These are phyloP conservation scores for Aspergillus bombycis DNA, from an alignment of 2,329 filamentous ascomycete genomes.

Conservation along the genomic window DNA sequence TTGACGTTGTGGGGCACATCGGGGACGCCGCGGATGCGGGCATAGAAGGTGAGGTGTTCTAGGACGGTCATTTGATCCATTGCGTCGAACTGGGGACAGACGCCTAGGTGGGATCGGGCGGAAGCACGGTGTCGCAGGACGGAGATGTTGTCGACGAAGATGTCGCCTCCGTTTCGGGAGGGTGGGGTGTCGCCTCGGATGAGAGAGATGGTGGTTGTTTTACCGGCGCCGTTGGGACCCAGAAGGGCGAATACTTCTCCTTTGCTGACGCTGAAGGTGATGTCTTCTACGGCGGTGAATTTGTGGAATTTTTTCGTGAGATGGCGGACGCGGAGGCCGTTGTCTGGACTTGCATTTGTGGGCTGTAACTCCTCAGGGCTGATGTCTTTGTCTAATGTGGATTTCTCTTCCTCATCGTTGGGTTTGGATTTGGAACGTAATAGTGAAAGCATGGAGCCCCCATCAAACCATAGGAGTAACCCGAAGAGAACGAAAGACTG, in stretches of 20 bases:
- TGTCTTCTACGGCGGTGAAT: constrained; percentile 81
- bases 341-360: constrained; percentile 57
- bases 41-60: constrained; percentile 88
- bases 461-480: constrained; percentile 78
- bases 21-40: constrained; percentile 75
- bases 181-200: constrained; percentile 87
- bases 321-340: constrained; percentile 78
- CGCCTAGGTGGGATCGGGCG: constrained; percentile 79
- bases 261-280: constrained; percentile 77
- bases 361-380: constrained; percentile 67
- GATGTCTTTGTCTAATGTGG: constrained; percentile 60
- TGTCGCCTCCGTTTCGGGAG: constrained; percentile 70
- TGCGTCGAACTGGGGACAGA: constrained; percentile 86
- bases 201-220: constrained; percentile 84
- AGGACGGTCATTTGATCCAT: constrained; percentile 88
- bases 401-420: constrained; percentile 46
- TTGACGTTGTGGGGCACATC: constrained; percentile 77
- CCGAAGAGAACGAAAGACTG: constrained; percentile 73
- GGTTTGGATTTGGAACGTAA: constrained; percentile 50
- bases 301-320: constrained; percentile 78
- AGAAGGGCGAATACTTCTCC: constrained; percentile 87
- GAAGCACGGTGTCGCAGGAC: constrained; percentile 72
- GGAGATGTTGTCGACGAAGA: constrained; percentile 77
- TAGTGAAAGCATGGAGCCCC: constrained; percentile 66
- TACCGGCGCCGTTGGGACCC: constrained; percentile 89